Conservation (phyloP, 2,329 filamentous ascomycete species). For the Cercospora zeina region DNA sequence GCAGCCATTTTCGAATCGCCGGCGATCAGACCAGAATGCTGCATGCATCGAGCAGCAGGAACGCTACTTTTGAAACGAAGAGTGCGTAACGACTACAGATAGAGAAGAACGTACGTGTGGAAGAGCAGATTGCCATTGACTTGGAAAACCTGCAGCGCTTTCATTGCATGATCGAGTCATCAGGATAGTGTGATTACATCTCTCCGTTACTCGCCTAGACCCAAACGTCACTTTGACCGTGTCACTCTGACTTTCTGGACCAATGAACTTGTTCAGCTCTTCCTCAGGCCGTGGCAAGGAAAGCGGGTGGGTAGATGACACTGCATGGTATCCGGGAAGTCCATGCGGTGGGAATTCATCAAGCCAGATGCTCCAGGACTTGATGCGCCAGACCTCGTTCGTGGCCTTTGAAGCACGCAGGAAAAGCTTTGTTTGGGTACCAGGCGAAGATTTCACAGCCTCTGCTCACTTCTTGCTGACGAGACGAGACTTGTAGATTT, state of each 20-base stretch:
- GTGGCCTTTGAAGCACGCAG: not conserved
- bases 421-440: not conserved
- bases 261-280: too few species aligned
- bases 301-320: too few species aligned
- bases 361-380: too few species aligned
- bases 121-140: not conserved
- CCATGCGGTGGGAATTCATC: too few species aligned
- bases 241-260: too few species aligned
- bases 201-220: too few species aligned
- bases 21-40: not conserved
- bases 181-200: too few species aligned
- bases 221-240: too few species aligned
- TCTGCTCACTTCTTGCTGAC: not conserved
- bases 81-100: not conserved
- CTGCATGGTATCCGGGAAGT: too few species aligned
- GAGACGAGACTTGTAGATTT: not conserved
- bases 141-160: not conserved
- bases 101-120: not conserved
- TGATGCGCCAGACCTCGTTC: not conserved
- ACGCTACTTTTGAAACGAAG: not conserved
- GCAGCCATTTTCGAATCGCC: not conserved
- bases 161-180: not conserved
- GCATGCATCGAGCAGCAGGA: not conserved
- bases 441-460: not conserved
- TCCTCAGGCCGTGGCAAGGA: too few species aligned